Conservation (phyloP, 2,329 filamentous ascomycete genomes). For the Pyrenochaeta sp. region DNA sequence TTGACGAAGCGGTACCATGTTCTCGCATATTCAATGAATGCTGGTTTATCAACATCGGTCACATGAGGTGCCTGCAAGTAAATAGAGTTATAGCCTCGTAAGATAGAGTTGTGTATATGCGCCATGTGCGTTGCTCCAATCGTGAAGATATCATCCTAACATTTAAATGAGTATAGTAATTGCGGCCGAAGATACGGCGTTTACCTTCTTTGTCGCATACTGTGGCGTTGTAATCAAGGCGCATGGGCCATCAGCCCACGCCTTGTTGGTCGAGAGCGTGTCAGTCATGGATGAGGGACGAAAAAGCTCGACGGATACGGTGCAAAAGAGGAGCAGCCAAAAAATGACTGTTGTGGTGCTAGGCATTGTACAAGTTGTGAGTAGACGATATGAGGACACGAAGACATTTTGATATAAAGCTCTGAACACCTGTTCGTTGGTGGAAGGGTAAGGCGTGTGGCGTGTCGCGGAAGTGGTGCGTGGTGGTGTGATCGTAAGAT, state of each 20-base stretch:
- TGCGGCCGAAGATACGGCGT: not conserved
- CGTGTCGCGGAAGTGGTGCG: constrained; percentile 18
- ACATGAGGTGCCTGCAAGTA: constrained; percentile 50
- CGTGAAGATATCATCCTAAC: constrained; percentile 43
- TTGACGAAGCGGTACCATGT: constrained; percentile 48
- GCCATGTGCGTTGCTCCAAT: constrained; percentile 49
- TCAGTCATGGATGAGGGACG: constrained; percentile 8
- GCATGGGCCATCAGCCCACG: constrained; percentile 44
- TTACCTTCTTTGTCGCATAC: constrained; percentile 41
- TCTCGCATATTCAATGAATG: constrained; percentile 48
- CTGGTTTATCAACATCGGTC: constrained; percentile 37
- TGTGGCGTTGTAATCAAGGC: constrained; percentile 39
- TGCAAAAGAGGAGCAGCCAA: constrained; percentile 8
- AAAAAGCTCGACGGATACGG: constrained; percentile 10
- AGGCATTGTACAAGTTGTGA: constrained; percentile 10
- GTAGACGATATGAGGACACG: not conserved
- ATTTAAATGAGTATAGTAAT: not conserved
- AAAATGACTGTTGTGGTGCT: constrained; percentile 11
- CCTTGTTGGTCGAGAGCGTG: constrained; percentile 16
- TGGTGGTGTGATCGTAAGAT: constrained; percentile 26
- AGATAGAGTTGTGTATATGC: constrained; percentile 51
- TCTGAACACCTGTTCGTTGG: not conserved
- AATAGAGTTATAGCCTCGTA: constrained; percentile 53
- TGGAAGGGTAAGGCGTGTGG: not conserved
- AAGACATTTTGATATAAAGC: not conserved